Percentiles rank a stretch among this genome's conserved stretches.
Conservation (phyloP, 2,329 filamentous ascomycete species). For the Colletotrichum horii region DNA sequence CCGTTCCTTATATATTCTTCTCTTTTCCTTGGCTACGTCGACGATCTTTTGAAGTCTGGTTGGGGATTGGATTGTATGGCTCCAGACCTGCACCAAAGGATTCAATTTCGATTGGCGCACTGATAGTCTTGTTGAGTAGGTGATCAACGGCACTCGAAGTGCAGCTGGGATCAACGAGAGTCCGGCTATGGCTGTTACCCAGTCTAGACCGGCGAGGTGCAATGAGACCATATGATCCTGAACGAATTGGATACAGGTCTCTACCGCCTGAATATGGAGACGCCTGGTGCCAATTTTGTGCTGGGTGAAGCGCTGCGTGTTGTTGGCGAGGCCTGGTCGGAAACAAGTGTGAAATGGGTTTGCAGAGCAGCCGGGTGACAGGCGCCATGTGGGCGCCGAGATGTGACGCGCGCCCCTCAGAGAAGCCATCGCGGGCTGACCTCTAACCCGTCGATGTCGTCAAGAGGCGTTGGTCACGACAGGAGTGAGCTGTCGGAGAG, state of each 20-base stretch:
- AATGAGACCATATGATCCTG: constrained; percentile 26
- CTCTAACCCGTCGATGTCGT: neutral
- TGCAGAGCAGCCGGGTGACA: neutral
- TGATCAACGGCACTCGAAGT: constrained; percentile 51
- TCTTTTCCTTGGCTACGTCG: neutral
- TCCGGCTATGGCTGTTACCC: constrained; percentile 39
- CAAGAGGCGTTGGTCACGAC: neutral
- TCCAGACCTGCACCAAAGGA: constrained; percentile 38
- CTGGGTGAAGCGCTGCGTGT: neutral
- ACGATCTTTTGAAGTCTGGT: neutral
- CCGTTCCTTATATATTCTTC: constrained; percentile 40
- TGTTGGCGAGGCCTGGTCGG: neutral
- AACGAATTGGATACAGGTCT: constrained; percentile 19
- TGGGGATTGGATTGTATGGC: neutral
- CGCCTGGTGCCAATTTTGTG: neutral
- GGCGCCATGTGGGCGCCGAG: neutral
- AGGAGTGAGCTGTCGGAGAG: neutral
- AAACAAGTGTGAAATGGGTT: neutral
- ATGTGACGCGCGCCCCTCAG: neutral
- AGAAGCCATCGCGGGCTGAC: neutral
- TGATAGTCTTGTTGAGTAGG: constrained; percentile 36
- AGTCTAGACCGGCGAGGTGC: constrained; percentile 52
- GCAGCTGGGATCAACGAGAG: constrained; percentile 49
- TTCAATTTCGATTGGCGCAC: constrained; percentile 19
- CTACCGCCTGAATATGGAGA: constrained; percentile 36